phyloP scores from a whole-genome alignment of 1,284 basidiomycete genomes.

The Inonotus hispidus region DNA sequence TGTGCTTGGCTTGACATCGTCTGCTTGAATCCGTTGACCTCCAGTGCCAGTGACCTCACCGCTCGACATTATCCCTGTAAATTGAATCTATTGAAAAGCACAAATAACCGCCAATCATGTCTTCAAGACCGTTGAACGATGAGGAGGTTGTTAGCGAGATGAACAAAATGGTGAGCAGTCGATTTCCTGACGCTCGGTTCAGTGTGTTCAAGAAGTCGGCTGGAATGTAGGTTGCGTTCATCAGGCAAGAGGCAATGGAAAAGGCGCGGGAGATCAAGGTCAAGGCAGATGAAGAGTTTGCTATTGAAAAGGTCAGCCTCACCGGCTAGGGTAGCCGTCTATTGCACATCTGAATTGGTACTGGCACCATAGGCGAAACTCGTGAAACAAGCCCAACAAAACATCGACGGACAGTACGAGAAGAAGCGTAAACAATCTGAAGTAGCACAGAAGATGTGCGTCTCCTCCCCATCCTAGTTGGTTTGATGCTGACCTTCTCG shows the following conservation, averaged over 20 bases:
- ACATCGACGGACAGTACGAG: constrained; percentile 88
- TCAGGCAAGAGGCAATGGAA: constrained; percentile 94
- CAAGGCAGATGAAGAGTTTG: constrained; percentile 96
- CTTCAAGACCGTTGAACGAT: constrained; percentile 78
- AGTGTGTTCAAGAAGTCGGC: background rate
- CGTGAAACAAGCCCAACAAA: constrained; percentile 88
- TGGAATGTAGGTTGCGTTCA: constrained; percentile 77
- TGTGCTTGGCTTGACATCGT: background rate
- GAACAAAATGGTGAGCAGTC: constrained; percentile 89
- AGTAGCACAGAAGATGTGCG: constrained; percentile 92
- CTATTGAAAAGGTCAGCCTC: constrained; percentile 82
- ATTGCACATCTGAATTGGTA: background rate
- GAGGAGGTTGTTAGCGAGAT: constrained; percentile 96
- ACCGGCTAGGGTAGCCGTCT: background rate
- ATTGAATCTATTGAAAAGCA: background rate
- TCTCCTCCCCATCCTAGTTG: constrained; percentile 15
- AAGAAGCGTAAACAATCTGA: constrained; percentile 93
- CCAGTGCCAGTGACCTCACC: background rate
- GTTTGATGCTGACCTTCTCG: background rate
- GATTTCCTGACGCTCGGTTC: background rate
- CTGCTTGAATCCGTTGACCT: background rate
- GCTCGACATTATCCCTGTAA: background rate
- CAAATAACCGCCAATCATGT: constrained; percentile 36
- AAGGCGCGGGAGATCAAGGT: constrained; percentile 96
- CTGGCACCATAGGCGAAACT: constrained; percentile 71